Evolutionary conservation across 306 rosid genomes (phyloP), one percentile per base, ranked within the genome.

Genomic region (Prunus fruticosa): DNA sequence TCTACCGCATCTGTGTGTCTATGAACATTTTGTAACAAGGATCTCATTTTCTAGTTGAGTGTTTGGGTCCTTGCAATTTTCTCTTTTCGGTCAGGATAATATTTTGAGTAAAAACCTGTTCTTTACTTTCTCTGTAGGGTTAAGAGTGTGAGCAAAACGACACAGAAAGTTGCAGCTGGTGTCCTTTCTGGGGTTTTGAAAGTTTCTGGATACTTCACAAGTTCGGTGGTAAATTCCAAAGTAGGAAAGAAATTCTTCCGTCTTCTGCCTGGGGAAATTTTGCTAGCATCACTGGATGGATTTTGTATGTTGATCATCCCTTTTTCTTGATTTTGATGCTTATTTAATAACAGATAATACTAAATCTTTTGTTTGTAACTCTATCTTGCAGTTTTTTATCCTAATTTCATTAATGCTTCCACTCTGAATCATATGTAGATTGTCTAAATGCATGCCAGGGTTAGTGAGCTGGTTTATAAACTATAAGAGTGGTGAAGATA

Each of bases 101-200:
- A 27, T 52, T 71, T 80, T 38, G 11, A 49, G 57, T 28, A 2
- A 57, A 64, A 5, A 51, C 76, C 27, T 64, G 64, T 71, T 54
- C 78, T 77, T 85, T 64, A 75, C 8, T 76, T 62, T 62, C 34
- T 54, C 32, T 81, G 74, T 63, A 95, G 99, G 97, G 99, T 84
- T 81, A 96, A 92, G 97, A 77, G 83, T 80, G 96, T 96, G 47
- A 89, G 91, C 76, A 92, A 85, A 83, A 91, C 87, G 96, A 87
- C 98, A 13, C 88, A 92, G 82, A 96, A 92, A 87, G 99, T 92
- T 64, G 97, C 99, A 22, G 83, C 19, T 25, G 93, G 98, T 28
- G 87, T 96, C 60, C 99, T 95, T 49, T 95, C 96, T 64, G 99
- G 99, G 72, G 87, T 86, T 19, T 12, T 86, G 52, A 86, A 86